Evolutionary conservation across 352 stramenopile genomes (phyloP).

Genomic region (Phytophthora megakarya): DNA sequence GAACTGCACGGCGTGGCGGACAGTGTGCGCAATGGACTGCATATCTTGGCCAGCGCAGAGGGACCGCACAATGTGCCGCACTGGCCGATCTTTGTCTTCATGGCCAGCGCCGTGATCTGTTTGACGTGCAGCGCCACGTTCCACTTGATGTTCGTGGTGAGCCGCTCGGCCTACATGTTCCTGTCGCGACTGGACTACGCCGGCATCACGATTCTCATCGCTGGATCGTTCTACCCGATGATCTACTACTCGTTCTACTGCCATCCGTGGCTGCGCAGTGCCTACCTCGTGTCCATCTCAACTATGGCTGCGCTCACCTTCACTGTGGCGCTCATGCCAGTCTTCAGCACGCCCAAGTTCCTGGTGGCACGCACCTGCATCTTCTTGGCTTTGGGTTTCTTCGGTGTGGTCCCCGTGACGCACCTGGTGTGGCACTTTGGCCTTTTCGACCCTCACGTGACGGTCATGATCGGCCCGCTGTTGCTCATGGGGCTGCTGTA

Average conservation of each 20-base stretch:
- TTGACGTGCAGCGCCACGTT: constrained; percentile 83
- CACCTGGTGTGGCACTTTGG: constrained; percentile 82
- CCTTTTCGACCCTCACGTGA: constrained; percentile 81
- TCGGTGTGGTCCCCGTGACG: constrained; percentile 74
- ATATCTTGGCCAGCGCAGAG: constrained; percentile 70
- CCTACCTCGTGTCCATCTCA: constrained; percentile 74
- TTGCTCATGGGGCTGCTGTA: constrained; percentile 81
- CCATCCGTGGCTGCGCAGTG: constrained; percentile 60
- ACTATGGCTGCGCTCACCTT: constrained; percentile 75
- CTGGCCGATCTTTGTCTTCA: constrained; percentile 88
- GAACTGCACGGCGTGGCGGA: constrained; percentile 76
- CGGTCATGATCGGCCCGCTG: constrained; percentile 81
- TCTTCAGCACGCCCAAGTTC: constrained; percentile 77
- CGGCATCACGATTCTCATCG: constrained; percentile 88
- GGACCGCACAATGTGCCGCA: constrained; percentile 71
- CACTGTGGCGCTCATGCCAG: constrained; percentile 64
- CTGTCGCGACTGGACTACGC: constrained; percentile 85
- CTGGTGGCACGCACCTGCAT: constrained; percentile 73
- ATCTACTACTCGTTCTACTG: constrained; percentile 93
- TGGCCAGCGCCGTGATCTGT: constrained; percentile 82
- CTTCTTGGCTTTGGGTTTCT: constrained; percentile 85
- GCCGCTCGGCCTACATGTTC: constrained; percentile 71
- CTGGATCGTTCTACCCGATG: constrained; percentile 84
- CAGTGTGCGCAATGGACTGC: constrained; percentile 80
- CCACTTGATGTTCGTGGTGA: constrained; percentile 87